A percentile compares a stretch with the other conserved stretches of the same genome.
Conservation (phyloP, 768 basidiomycete genomes). For the Boletus tylopilopsis region DNA sequence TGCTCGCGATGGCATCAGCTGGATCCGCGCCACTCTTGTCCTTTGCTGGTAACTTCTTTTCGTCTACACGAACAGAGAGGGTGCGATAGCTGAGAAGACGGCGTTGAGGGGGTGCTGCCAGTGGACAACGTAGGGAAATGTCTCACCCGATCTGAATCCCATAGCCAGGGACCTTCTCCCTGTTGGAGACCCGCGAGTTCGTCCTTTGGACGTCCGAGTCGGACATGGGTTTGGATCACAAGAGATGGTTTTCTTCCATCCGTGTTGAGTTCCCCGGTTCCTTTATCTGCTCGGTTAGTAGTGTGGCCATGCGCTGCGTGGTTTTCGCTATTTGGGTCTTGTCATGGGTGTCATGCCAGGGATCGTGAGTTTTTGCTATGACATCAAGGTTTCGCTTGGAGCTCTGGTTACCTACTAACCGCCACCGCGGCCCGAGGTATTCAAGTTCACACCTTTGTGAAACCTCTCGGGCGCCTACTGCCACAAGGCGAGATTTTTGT, state of each 20-base stretch:
- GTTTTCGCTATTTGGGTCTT: slow-evolving; percentile 19
- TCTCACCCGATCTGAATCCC: slow-evolving; percentile 29
- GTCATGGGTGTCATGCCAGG: neutral
- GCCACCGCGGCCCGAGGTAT: no score
- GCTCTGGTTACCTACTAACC: no score
- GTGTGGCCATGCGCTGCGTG: neutral
- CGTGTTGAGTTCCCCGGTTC: neutral
- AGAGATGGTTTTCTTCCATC: neutral
- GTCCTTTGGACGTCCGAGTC: slow-evolving; percentile 17
- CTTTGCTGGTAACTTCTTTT: slow-evolving; percentile 17
- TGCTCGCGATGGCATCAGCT: slow-evolving; percentile 35
- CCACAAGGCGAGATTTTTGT: no score
- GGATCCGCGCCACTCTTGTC: slow-evolving; percentile 27
- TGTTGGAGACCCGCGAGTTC: slow-evolving; percentile 13
- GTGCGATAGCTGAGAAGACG: slow-evolving; percentile 34
- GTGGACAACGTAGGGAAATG: neutral
- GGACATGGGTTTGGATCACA: no score
- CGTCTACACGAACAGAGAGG: slow-evolving; percentile 41
- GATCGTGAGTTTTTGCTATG: no score
- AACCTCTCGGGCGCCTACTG: no score
- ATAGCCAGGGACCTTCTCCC: slow-evolving; percentile 16
- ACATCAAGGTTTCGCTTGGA: no score
- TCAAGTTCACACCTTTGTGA: no score
- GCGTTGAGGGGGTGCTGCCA: neutral
- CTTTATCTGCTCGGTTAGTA: slow-evolving; percentile 3